phyloP scores from a whole-genome alignment of 257 asterid species.

The Solanum pinnatisectum region DNA sequence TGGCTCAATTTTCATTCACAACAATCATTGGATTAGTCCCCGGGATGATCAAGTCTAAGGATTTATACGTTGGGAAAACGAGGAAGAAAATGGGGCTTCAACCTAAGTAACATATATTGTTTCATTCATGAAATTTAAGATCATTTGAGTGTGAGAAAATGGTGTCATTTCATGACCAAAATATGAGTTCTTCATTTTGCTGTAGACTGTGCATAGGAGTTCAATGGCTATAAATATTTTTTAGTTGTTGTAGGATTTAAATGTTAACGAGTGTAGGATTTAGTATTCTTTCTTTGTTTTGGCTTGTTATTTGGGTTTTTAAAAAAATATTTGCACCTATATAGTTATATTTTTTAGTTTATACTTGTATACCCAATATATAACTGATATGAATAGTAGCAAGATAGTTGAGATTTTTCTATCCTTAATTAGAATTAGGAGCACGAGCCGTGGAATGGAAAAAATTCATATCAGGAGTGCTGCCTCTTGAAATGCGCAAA shows the following conservation, averaged over 20 bases:
- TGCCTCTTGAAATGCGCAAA: too few relatives aligned
- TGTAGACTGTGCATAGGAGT: not conserved
- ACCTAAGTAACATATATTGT: not conserved
- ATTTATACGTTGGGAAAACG: slow-evolving; percentile 64
- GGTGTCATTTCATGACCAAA: not conserved
- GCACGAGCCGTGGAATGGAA: not conserved
- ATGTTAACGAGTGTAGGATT: not conserved
- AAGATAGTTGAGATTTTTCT: too few relatives aligned
- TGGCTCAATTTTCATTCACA: slow-evolving; percentile 65
- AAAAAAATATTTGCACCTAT: too few relatives aligned
- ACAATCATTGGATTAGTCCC: slow-evolving; percentile 68
- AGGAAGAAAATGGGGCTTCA: slow-evolving; percentile 68
- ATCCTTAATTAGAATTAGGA: too few relatives aligned
- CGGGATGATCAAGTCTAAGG: slow-evolving; percentile 62
- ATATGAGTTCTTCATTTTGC: not conserved
- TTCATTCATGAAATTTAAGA: not conserved
- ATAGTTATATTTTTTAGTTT: too few relatives aligned
- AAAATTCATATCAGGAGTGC: not conserved
- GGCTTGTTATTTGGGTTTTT: too few relatives aligned
- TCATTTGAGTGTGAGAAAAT: not conserved
- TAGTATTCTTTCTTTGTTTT: too few relatives aligned
- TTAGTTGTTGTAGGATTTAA: not conserved
- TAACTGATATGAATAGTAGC: too few relatives aligned
- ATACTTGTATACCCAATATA: too few relatives aligned
- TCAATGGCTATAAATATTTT: not conserved